Base-by-base conservation (phyloP, 352 stramenopile genomes). In the Aphanomyces stellatus region DNA sequence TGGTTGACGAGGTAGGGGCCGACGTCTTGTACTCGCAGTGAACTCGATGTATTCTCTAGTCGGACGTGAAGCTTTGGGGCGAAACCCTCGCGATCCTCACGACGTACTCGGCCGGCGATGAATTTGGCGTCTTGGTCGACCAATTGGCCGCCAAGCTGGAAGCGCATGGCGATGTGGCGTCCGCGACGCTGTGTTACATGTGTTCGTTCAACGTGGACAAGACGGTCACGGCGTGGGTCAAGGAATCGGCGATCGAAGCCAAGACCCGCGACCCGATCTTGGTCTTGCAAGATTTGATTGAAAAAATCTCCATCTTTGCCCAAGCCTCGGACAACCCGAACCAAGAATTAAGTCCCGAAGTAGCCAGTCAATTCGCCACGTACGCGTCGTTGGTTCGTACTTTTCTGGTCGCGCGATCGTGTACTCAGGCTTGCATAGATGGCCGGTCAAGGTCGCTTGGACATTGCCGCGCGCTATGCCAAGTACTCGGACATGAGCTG, bases 11-110 rank as follows among this genome's bases (percentile, higher is more conserved):
- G 37, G 37, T 46, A 2, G 11, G n/a, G 13, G 37, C n/a, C 2
- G 37, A 46, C 37, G 11, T 46, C n/a, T 1, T 46, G 37, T 46
- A n/a, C 11, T 13, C n/a, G n/a, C n/a, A n/a, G 80, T 94, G 22
- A 64, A 73, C 42, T 53, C 62, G 13, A 11, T n/a, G 13, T 19
- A 19, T 46, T 19, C 37, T 19, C 13, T 46, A 46, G 35, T 96
- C 90, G 1, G 86, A 98, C 68, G 77, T 97, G n/a, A 69, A 71
- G 17, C 91, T 97, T 48, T 99, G 97, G 97, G 87, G 90, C 59
- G 96, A 99, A 72, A 99, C 97, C 19, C 73, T 99, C 27, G 96
- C 97, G 3, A 98, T 99, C 62, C 72, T 99, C 48, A 98, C 88
- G 27, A 99, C 96, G 2, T 99, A 99, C 76, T 95, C 88, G 24